Base-by-base conservation (phyloP, 306 rosid genomes). In the Carpinus viminea region DNA sequence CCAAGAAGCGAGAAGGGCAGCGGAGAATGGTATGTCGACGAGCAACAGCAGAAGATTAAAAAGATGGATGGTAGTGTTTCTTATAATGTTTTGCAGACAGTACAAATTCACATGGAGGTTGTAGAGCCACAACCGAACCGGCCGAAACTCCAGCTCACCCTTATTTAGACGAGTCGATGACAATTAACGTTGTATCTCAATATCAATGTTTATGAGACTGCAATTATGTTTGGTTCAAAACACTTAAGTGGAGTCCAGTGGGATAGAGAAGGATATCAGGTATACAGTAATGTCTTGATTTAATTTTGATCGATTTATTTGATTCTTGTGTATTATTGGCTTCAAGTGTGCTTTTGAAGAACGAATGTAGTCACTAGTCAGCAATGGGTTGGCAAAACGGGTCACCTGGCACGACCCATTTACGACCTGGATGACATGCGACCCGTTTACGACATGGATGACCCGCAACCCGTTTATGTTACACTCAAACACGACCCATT, bases 121-220 rank as follows among this genome's bases (percentile, higher is more conserved):
- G 99, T 93, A 75, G 98, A 91, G 86, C 99, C 94, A n/a, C 98
- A 91, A 75, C 98, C 99, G 48, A 87, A 93, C 74, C 85, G 97
- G 21, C 89, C 99, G 2, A 96, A 96, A 83, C 98, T 96, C 59
- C 93, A 90, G 86, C 97, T 96, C 66, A 83, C 85, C 64, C 91
- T 93, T 69, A 52, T 86, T 51, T 94, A 88, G 86, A 45, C 65
- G 20, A 66, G 72, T 41, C 68, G 12, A n/a, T 28, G 20, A 31
- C 41, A 46, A 54, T 34, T 66, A 38, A 4, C 77, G 0, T 31
- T 72, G 59, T 12, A 15, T 24, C n/a, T 31, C n/a, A 26, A 4
- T 72, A 50, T 28, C 75, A 8, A 52, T 7, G 60, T 7, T 50
- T 52, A 24, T 51, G 68, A 45, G 60, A 53, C 68, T 53, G 16